phyloP scores from a whole-genome alignment of 495 filamentous ascomycete genomes.

The Tuber magnatum region DNA sequence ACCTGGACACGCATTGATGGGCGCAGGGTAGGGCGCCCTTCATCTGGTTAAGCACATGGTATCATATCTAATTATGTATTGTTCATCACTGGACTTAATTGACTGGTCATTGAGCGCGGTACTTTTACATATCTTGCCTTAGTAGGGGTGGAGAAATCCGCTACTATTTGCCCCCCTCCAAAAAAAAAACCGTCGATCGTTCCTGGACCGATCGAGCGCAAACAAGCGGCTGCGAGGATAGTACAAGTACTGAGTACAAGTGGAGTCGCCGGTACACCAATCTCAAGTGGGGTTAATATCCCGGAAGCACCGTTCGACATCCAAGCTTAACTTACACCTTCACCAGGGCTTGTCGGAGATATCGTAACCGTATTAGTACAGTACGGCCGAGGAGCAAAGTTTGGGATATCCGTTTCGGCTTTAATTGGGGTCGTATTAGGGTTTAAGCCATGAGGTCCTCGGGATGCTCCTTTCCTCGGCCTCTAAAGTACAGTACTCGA shows the following conservation, averaged over 20 bases:
- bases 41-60: too few relatives aligned
- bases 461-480: background rate
- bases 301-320: background rate
- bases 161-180: too few relatives aligned
- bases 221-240: too few relatives aligned
- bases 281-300: background rate
- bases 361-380: too few relatives aligned
- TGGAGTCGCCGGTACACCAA: too few relatives aligned
- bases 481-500: too few relatives aligned
- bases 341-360: background rate
- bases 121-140: background rate
- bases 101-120: background rate
- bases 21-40: too few relatives aligned
- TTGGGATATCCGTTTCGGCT: background rate
- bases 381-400: background rate
- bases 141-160: background rate
- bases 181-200: background rate
- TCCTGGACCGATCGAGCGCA: background rate
- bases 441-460: background rate
- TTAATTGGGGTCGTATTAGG: background rate
- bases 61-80: too few relatives aligned
- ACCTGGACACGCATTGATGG: background rate
- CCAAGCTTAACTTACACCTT: background rate
- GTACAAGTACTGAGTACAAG: background rate
- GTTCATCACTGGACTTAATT: too few relatives aligned